Percentiles rank a stretch among this genome's conserved stretches.
phyloP scores from a whole-genome alignment of 2,329 filamentous ascomycete species.

The Aspergillus piperis region DNA sequence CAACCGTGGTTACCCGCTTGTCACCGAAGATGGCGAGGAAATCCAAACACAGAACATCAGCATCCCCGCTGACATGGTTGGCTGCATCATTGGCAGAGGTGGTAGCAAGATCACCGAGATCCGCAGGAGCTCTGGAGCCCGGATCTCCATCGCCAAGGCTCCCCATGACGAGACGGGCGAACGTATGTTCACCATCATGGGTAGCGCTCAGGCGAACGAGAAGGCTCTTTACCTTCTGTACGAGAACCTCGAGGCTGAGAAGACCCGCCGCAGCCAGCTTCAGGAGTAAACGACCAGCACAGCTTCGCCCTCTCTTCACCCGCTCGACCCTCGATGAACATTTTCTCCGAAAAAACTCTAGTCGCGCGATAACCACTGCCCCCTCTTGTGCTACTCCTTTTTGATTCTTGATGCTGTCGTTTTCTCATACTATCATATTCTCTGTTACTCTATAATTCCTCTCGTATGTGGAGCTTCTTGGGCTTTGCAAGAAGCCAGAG shows the following conservation, averaged over 20 bases:
- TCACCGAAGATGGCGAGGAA: constrained; percentile 95
- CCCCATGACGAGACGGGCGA: constrained; percentile 97
- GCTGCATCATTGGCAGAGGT: constrained; percentile 94
- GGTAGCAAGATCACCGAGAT: constrained; percentile 99
- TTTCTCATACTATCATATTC: constrained; percentile 19
- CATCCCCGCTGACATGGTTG: constrained; percentile 99
- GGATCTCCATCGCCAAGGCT: constrained; percentile 96
- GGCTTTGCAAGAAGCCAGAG: constrained; percentile 28
- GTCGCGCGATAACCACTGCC: constrained; percentile 9
- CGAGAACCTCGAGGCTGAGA: constrained; percentile 98
- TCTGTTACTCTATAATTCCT: constrained; percentile 22
- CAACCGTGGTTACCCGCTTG: constrained; percentile 77
- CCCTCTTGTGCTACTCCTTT: constrained; percentile 18
- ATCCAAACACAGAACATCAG: constrained; percentile 99
- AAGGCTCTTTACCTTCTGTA: constrained; percentile 94
- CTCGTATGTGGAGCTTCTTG: constrained; percentile 25
- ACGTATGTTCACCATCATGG: constrained; percentile 99
- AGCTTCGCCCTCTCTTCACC: background rate
- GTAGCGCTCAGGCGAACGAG: constrained; percentile 89
- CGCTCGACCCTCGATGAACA: background rate
- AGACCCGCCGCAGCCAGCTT: constrained; percentile 92
- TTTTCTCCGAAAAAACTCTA: constrained; percentile 8
- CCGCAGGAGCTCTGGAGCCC: constrained; percentile 90
- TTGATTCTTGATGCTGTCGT: constrained; percentile 24
- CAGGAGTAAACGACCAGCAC: constrained; percentile 49